A percentile compares a stretch with the other conserved stretches of the same genome.
phyloP scores from a whole-genome alignment of 2,329 filamentous ascomycete genomes.

The Hymenoscyphus fraxineus region DNA sequence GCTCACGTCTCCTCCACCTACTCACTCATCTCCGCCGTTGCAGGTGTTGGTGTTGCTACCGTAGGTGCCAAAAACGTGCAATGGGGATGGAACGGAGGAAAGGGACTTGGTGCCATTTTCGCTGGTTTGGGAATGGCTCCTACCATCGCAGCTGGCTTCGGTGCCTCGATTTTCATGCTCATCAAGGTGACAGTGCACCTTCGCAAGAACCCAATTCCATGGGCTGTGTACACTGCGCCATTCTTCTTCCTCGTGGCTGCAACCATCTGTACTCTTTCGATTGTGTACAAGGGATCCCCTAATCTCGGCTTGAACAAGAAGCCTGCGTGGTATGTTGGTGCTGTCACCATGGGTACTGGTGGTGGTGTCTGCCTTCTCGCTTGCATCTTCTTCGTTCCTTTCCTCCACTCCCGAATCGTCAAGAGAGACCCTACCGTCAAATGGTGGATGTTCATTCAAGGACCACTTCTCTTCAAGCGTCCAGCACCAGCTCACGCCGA shows the following conservation, averaged over 20 bases:
- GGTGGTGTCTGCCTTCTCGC: conserved; percentile 56
- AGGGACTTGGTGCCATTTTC: conserved; percentile 69
- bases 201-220: conserved; percentile 66
- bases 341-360: conserved; percentile 63
- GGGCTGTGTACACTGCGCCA: conserved; percentile 70
- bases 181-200: conserved; percentile 70
- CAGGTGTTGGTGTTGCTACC: conserved; percentile 65
- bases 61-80: conserved; percentile 58
- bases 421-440: conserved; percentile 63
- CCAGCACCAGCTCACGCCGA: conserved; percentile 51
- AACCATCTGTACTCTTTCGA: conserved; percentile 70
- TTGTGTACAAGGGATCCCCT: conserved; percentile 79
- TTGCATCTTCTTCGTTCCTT: conserved; percentile 71
- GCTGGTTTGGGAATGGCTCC: conserved; percentile 70
- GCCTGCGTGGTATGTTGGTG: conserved; percentile 62
- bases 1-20: conserved; percentile 72
- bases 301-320: conserved; percentile 62
- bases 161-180: conserved; percentile 65
- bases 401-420: conserved; percentile 61
- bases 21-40: conserved; percentile 65
- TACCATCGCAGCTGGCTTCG: conserved; percentile 61
- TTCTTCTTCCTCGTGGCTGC: conserved; percentile 75
- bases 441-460: conserved; percentile 59
- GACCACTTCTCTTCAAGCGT: conserved; percentile 62
- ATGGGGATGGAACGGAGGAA: conserved; percentile 67